These are phyloP conservation scores for Platismatia glauca DNA, from an alignment of 495 filamentous ascomycete genomes.

Conservation along the genomic window DNA sequence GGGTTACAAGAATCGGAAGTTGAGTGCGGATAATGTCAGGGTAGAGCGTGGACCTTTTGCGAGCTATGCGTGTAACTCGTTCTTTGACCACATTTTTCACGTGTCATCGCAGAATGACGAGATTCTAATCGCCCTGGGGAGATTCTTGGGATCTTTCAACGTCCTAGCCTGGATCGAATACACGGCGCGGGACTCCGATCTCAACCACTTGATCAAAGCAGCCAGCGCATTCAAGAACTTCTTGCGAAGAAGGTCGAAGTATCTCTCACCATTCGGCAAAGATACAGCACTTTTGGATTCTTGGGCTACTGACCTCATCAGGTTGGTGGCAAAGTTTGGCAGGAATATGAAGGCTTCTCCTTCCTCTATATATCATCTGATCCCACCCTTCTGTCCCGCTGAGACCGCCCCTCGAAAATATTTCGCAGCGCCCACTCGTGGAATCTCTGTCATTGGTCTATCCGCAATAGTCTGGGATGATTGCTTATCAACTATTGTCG, in stretches of 20 bases:
- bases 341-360: slow-evolving; percentile 22
- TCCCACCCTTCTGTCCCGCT: slow-evolving; percentile 28
- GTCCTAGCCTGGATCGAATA: slow-evolving; percentile 34
- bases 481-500: slow-evolving; percentile 23
- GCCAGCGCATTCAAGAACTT: slow-evolving; percentile 28
- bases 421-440: slow-evolving; percentile 18
- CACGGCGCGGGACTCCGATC: slow-evolving; percentile 23
- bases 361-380: slow-evolving; percentile 25
- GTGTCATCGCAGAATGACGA: slow-evolving; percentile 20
- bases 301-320: slow-evolving; percentile 29
- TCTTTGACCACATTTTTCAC: slow-evolving; percentile 25
- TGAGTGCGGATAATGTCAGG: slow-evolving; percentile 6
- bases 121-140: slow-evolving; percentile 17
- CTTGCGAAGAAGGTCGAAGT: slow-evolving; percentile 15
- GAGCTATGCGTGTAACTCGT: slow-evolving; percentile 27
- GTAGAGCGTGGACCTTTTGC: slow-evolving; percentile 17
- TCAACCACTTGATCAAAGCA: slow-evolving; percentile 25
- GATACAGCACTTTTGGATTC: slow-evolving; percentile 19
- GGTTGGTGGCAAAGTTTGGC: slow-evolving; percentile 27
- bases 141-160: slow-evolving; percentile 28
- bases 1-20: slow-evolving; percentile 16
- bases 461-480: slow-evolving; percentile 24
- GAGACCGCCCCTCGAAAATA: slow-evolving; percentile 21
- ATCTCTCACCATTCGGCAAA: slow-evolving; percentile 20
- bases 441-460: slow-evolving; percentile 23